A percentile compares a stretch with the other conserved stretches of the same genome.
These are phyloP conservation scores for Osmanthus fragrans DNA, from an alignment of 257 asterid species.

Conservation along the genomic window DNA sequence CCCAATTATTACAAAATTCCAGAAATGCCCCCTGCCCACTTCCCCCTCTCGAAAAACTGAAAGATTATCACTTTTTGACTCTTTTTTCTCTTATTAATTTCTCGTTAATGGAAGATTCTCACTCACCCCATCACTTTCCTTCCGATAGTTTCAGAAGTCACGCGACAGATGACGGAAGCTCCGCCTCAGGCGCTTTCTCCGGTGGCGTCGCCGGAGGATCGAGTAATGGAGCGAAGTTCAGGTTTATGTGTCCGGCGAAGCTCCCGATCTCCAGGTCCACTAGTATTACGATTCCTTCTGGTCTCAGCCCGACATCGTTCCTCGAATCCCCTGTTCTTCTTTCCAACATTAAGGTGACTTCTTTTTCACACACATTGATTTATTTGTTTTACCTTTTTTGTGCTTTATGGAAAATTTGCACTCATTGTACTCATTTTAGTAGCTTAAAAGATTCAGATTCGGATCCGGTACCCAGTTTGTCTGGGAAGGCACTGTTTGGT, in stretches of 20 bases:
- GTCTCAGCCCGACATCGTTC: constrained; percentile 91
- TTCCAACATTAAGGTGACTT: constrained; percentile 78
- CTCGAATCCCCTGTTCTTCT: constrained; percentile 96
- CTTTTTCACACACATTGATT: background rate
- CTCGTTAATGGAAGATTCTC: constrained; percentile 47
- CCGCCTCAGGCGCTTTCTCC: background rate
- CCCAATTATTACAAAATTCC: constrained; percentile 15
- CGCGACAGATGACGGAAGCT: constrained; percentile 24
- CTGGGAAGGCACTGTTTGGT: background rate
- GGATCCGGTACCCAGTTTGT: constrained; percentile 20
- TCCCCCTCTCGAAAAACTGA: constrained; percentile 1
- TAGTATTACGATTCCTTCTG: constrained; percentile 83
- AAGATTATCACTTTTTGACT: constrained; percentile 16
- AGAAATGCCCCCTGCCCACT: background rate
- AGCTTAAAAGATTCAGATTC: constrained; percentile 23
- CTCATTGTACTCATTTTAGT: constrained; percentile 18
- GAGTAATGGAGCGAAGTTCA: constrained; percentile 65
- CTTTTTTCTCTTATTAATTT: constrained; percentile 6
- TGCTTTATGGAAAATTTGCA: constrained; percentile 13
- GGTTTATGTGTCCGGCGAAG: constrained; percentile 94
- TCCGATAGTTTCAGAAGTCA: constrained; percentile 32
- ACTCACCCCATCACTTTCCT: constrained; percentile 29
- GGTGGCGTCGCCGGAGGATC: constrained; percentile 40
- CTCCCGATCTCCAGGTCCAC: constrained; percentile 97
- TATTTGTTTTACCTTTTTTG: constrained; percentile 2